Conservation (phyloP, 2,329 filamentous ascomycete species). For the Cladosporium sp. region DNA sequence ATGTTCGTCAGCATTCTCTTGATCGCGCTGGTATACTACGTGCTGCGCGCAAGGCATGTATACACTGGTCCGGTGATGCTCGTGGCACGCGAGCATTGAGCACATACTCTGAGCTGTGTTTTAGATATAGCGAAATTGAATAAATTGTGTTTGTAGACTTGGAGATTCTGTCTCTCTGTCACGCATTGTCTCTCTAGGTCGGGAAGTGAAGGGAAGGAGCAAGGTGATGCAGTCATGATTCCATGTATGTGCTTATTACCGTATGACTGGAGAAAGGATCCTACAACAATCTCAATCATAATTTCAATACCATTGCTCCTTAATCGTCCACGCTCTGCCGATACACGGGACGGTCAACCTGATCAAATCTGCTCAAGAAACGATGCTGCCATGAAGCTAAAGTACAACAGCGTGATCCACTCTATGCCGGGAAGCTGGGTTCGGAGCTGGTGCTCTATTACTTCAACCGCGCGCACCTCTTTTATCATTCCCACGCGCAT, state of each 20-base stretch:
- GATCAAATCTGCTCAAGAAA: not conserved
- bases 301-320: not conserved
- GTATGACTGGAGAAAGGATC: not conserved
- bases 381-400: not conserved
- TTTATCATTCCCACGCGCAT: not conserved
- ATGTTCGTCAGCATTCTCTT: constrained; percentile 16
- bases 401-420: constrained; percentile 6
- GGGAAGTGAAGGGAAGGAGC: not conserved
- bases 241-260: not conserved
- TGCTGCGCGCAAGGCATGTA: constrained; percentile 13
- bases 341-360: not conserved
- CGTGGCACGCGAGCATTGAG: not conserved
- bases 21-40: constrained; percentile 20
- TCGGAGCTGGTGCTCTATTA: not conserved
- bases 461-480: not conserved
- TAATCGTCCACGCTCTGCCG: not conserved
- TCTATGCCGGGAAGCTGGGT: not conserved
- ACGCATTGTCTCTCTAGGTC: not conserved
- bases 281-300: not conserved
- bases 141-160: not conserved
- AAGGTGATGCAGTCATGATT: not conserved
- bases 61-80: constrained; percentile 21
- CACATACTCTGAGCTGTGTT: not conserved
- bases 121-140: not conserved
- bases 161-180: not conserved